Evolutionary conservation across 2,329 filamentous ascomycete species (phyloP).

Genomic region (Cladophialophora carrionii): DNA sequence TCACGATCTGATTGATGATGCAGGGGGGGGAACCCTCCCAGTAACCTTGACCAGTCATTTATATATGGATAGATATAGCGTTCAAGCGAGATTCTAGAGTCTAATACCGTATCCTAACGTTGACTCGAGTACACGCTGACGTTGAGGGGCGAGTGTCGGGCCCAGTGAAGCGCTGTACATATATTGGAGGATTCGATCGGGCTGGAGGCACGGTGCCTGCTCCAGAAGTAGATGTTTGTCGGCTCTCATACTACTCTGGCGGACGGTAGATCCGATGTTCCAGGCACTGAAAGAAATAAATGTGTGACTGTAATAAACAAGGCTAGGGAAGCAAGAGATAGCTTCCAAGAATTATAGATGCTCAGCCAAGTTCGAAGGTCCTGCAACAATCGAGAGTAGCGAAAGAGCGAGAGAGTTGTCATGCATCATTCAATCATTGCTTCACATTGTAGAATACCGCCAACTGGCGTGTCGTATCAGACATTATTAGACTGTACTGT

Average conservation of each 20-base stretch:
- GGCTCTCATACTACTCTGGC: too few species aligned
- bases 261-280: too few species aligned
- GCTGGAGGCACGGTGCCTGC: too few species aligned
- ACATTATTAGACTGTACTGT: constrained; percentile 21
- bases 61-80: not conserved
- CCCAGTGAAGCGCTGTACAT: too few species aligned
- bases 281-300: too few species aligned
- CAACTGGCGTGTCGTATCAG: constrained; percentile 9
- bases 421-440: constrained; percentile 3
- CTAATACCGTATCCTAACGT: not conserved
- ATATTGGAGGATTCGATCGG: too few species aligned
- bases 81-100: not conserved
- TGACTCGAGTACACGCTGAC: not conserved
- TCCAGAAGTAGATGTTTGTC: too few species aligned
- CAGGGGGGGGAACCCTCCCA: not conserved
- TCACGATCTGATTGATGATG: constrained; percentile 26
- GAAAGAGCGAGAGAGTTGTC: not conserved
- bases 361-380: not conserved
- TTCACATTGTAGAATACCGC: constrained; percentile 2
- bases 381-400: not conserved
- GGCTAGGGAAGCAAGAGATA: not conserved
- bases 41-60: not conserved
- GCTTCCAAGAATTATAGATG: not conserved
- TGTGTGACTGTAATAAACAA: too few species aligned
- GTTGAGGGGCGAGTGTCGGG: too few species aligned